phyloP scores from a whole-genome alignment of 306 rosid genomes.

The Rubus idaeus region DNA sequence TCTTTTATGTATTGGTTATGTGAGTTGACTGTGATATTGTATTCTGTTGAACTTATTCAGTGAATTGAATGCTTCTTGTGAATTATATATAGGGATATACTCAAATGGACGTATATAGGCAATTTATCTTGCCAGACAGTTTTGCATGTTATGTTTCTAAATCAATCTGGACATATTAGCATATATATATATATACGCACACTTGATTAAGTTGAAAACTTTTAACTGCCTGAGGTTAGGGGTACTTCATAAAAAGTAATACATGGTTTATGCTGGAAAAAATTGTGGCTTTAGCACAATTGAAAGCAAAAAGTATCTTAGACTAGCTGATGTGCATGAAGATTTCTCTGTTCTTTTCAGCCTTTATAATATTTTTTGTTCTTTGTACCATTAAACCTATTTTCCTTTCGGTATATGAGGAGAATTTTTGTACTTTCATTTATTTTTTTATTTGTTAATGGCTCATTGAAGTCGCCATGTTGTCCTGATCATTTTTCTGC shows the following conservation, averaged over 20 bases:
- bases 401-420: neutral
- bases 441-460: neutral
- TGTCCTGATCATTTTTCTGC: constrained; percentile 14
- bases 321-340: neutral
- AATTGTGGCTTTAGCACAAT: neutral
- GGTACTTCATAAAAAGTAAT: neutral
- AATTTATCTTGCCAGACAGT: neutral
- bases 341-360: neutral
- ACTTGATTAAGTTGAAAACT: neutral
- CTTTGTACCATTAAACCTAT: neutral
- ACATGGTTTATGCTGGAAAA: neutral
- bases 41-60: neutral
- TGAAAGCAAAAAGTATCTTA: neutral
- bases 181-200: neutral
- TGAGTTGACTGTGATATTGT: neutral
- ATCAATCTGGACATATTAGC: neutral
- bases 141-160: neutral
- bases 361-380: neutral
- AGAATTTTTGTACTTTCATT: neutral
- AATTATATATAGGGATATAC: neutral
- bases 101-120: neutral
- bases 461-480: neutral
- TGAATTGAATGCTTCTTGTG: neutral
- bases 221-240: neutral
- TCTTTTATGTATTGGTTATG: neutral